phyloP scores from a whole-genome alignment of 441 rosid genomes.

The Euphorbia schlechtendalii region DNA sequence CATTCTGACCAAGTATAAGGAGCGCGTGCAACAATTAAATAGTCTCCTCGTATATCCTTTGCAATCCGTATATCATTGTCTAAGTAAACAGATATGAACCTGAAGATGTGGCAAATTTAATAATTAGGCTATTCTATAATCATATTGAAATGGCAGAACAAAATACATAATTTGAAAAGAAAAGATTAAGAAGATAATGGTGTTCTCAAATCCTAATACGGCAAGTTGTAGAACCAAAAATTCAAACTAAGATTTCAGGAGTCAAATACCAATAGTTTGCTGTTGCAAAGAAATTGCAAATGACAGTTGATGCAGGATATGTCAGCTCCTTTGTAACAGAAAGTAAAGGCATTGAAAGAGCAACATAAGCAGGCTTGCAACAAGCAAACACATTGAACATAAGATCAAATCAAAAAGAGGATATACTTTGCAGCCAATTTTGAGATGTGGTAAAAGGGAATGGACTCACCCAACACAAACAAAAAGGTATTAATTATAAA shows the following conservation, averaged over 20 bases:
- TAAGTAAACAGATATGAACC: conserved; percentile 14
- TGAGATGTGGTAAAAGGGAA: neutral
- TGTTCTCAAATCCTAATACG: neutral
- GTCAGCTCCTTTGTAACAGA: neutral
- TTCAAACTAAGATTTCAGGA: neutral
- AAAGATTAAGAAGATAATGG: neutral
- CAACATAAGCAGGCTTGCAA: neutral
- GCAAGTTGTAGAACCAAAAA: neutral
- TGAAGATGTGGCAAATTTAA: neutral
- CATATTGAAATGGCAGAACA: neutral
- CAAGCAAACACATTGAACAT: neutral
- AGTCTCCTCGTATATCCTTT: conserved; percentile 8
- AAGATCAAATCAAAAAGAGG: neutral
- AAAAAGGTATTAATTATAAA: neutral
- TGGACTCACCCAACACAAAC: neutral
- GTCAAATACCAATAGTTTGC: neutral
- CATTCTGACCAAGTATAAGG: conserved; percentile 1
- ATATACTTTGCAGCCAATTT: neutral
- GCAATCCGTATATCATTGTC: conserved; percentile 6
- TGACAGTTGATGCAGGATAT: neutral
- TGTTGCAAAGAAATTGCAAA: neutral
- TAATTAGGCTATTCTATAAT: neutral
- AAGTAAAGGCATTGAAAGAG: neutral
- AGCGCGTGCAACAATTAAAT: neutral
- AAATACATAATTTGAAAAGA: neutral